These are phyloP conservation scores for Mycena galericulata DNA, from an alignment of 768 basidiomycete genomes.

Conservation along the genomic window DNA sequence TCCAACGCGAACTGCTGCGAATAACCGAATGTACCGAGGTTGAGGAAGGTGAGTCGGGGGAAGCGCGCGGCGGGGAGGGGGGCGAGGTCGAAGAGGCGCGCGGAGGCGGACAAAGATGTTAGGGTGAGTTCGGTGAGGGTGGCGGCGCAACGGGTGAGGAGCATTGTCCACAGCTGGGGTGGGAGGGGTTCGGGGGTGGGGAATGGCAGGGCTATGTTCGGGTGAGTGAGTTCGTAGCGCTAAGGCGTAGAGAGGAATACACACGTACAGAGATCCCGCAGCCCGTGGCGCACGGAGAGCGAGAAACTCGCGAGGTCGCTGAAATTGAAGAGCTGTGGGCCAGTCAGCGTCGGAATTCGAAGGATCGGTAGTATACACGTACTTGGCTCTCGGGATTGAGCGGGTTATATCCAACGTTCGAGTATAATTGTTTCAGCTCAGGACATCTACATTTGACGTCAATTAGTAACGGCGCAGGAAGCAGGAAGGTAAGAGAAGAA, in stretches of 20 bases:
- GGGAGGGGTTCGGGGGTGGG: slow-evolving; percentile 55
- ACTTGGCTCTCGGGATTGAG: slow-evolving; percentile 51
- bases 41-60: slow-evolving; percentile 56
- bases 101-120: too few species aligned
- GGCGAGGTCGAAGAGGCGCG: too few species aligned
- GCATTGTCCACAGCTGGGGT: slow-evolving; percentile 60
- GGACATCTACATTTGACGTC: slow-evolving; percentile 59
- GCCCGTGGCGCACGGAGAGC: too few species aligned
- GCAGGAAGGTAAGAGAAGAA: too few species aligned
- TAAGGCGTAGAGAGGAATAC: not conserved
- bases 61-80: slow-evolving; percentile 54
- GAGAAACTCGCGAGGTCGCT: slow-evolving; percentile 52
- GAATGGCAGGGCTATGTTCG: slow-evolving; percentile 49
- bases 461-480: too few species aligned
- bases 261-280: slow-evolving; percentile 50
- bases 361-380: not conserved
- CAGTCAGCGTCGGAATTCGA: not conserved
- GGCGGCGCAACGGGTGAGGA: too few species aligned
- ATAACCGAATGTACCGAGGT: slow-evolving; percentile 64
- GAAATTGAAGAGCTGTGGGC: slow-evolving; percentile 55
- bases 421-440: slow-evolving; percentile 55
- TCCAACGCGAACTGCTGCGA: slow-evolving; percentile 56
- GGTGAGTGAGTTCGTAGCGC: not conserved
- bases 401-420: slow-evolving; percentile 54
- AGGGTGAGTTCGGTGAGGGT: too few species aligned